Evolutionary conservation across 2,329 filamentous ascomycete genomes (phyloP).

Genomic region (Cladophialophora psammophila): DNA sequence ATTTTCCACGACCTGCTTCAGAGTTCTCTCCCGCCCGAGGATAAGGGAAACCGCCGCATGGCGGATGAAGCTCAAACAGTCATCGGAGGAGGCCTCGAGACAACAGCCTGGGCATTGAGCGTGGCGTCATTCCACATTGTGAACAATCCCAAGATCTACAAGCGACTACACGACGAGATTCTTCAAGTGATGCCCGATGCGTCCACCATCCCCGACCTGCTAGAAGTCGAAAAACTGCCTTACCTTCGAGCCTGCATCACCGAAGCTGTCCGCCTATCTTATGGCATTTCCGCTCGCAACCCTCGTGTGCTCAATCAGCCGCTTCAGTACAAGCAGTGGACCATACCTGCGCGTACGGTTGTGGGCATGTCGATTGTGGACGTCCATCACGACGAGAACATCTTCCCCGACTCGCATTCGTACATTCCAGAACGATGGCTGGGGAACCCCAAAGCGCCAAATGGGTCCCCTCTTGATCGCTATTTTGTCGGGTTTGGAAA

Average conservation of each 20-base stretch:
- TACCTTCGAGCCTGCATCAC: conserved; percentile 52
- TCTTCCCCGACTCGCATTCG: conserved; percentile 42
- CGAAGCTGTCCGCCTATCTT: conserved; percentile 52
- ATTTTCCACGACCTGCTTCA: conserved; percentile 45
- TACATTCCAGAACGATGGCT: conserved; percentile 46
- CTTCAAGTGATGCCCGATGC: conserved; percentile 17
- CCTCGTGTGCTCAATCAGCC: conserved; percentile 40
- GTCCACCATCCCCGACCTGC: conserved; percentile 38
- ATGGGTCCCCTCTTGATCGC: conserved; percentile 40
- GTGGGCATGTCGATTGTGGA: conserved; percentile 49
- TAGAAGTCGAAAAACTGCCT: conserved; percentile 50
- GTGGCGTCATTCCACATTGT: conserved; percentile 43
- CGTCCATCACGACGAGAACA: conserved; percentile 46
- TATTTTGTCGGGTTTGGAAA: conserved; percentile 51
- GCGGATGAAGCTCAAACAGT: conserved; percentile 45
- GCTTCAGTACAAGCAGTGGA: conserved; percentile 38
- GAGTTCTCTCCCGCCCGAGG: conserved; percentile 41
- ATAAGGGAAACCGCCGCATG: conserved; percentile 46
- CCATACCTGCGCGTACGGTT: conserved; percentile 44
- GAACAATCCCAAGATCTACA: conserved; percentile 33
- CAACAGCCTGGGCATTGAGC: conserved; percentile 43
- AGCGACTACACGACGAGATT: conserved; percentile 36
- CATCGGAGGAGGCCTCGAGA: conserved; percentile 45
- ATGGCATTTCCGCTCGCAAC: conserved; percentile 46
- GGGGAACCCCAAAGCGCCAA: conserved; percentile 27